phyloP scores from a whole-genome alignment of 2,329 filamentous ascomycete genomes.

The Pseudopithomyces maydicus region DNA sequence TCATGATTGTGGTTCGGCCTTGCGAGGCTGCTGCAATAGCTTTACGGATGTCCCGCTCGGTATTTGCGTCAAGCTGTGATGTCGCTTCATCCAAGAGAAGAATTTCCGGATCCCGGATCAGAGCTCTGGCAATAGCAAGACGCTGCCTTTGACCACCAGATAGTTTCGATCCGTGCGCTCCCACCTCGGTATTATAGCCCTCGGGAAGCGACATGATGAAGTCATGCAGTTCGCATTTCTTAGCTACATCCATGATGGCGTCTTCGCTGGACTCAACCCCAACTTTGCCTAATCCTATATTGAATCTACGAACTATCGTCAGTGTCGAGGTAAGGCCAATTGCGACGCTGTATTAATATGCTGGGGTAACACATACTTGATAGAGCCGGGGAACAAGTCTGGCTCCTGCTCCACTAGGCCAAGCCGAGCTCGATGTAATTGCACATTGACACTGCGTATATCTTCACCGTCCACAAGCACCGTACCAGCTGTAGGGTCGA shows the following conservation, averaged over 20 bases:
- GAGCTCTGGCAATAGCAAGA: constrained; percentile 52
- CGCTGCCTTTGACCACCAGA: constrained; percentile 55
- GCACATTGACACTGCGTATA: constrained; percentile 45
- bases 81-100: constrained; percentile 55
- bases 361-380: constrained; percentile 23
- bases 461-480: constrained; percentile 50
- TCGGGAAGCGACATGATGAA: constrained; percentile 55
- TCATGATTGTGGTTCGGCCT: constrained; percentile 69
- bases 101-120: constrained; percentile 53
- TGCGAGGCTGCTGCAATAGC: constrained; percentile 48
- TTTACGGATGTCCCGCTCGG: constrained; percentile 49
- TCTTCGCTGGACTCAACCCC: constrained; percentile 27
- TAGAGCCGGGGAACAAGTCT: constrained; percentile 51
- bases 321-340: not conserved
- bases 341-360: not conserved
- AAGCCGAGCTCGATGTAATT: constrained; percentile 45
- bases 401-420: constrained; percentile 54
- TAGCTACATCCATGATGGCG: constrained; percentile 43
- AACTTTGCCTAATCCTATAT: constrained; percentile 49
- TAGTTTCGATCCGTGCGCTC: constrained; percentile 49
- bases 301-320: constrained; percentile 32
- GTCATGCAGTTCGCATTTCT: constrained; percentile 52
- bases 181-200: constrained; percentile 53
- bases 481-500: constrained; percentile 46
- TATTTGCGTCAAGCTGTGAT: constrained; percentile 53